A percentile compares a stretch with the other conserved stretches of the same genome.
These are phyloP conservation scores for Cenococcum geophilum DNA, from an alignment of 495 filamentous ascomycete genomes.

Conservation along the genomic window DNA sequence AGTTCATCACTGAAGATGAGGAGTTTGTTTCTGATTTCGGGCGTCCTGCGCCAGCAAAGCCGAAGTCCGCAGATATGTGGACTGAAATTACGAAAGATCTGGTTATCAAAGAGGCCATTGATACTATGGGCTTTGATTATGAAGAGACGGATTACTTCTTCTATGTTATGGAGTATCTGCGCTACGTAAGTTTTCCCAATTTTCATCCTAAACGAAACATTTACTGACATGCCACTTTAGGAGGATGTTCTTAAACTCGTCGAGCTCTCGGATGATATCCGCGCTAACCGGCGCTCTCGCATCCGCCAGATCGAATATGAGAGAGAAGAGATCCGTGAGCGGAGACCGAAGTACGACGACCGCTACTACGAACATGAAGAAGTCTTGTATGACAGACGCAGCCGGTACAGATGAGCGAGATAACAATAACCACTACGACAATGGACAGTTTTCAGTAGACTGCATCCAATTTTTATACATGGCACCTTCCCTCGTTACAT, in stretches of 20 bases:
- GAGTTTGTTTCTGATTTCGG: slow-evolving; percentile 24
- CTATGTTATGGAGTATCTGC: slow-evolving; percentile 87
- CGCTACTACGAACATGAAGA: slow-evolving; percentile 35
- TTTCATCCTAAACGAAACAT: background rate
- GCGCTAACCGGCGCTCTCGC: slow-evolving; percentile 64
- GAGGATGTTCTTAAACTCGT: slow-evolving; percentile 83
- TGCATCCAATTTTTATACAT: background rate
- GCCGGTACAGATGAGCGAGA: slow-evolving; percentile 27
- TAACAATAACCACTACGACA: background rate
- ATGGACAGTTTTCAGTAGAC: background rate
- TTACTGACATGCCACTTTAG: slow-evolving; percentile 42
- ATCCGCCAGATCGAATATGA: slow-evolving; percentile 79
- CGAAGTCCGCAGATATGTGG: slow-evolving; percentile 67
- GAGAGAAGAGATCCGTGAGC: slow-evolving; percentile 45
- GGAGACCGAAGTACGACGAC: slow-evolving; percentile 28
- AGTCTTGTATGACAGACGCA: slow-evolving; percentile 29
- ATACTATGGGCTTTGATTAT: slow-evolving; percentile 76
- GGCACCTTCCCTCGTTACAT: background rate
- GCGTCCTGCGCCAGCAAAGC: slow-evolving; percentile 22
- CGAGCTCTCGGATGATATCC: slow-evolving; percentile 74
- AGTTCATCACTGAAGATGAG: slow-evolving; percentile 55
- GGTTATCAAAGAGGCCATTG: slow-evolving; percentile 80
- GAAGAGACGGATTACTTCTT: slow-evolving; percentile 87
- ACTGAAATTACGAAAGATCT: slow-evolving; percentile 96
- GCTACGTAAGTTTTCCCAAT: slow-evolving; percentile 58